phyloP scores from a whole-genome alignment of 2,329 filamentous ascomycete genomes.

The Phaeophleospora eucalypticola region DNA sequence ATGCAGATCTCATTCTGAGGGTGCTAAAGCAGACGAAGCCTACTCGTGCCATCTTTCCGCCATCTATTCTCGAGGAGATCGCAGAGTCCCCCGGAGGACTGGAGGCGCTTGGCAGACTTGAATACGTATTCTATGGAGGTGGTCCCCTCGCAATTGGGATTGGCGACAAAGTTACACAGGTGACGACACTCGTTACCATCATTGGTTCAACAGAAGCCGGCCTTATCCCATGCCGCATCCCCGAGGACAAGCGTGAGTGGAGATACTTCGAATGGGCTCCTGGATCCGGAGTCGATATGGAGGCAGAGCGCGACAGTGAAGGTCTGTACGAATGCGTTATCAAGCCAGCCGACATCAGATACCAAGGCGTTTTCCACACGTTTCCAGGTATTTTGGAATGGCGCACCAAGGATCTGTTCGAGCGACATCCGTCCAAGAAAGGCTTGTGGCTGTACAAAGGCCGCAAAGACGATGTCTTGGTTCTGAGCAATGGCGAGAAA shows the following conservation, averaged over 20 bases:
- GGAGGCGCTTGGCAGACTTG: slow-evolving; percentile 10
- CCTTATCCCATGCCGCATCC: slow-evolving; percentile 16
- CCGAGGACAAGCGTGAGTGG: slow-evolving; percentile 18
- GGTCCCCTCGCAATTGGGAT: slow-evolving; percentile 15
- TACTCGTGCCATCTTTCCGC: slow-evolving; percentile 7
- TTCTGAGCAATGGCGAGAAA: slow-evolving; percentile 30
- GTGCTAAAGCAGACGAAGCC: slow-evolving; percentile 11
- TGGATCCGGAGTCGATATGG: slow-evolving; percentile 14
- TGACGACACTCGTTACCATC: slow-evolving; percentile 8
- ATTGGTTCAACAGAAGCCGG: slow-evolving; percentile 20
- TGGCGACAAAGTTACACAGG: slow-evolving; percentile 12
- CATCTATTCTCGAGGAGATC: slow-evolving; percentile 18
- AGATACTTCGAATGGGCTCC: slow-evolving; percentile 23
- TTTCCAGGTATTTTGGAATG: slow-evolving; percentile 33
- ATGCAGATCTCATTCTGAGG: slow-evolving; percentile 11
- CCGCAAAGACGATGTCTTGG: slow-evolving; percentile 29
- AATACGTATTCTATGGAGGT: slow-evolving; percentile 18
- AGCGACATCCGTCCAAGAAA: slow-evolving; percentile 25
- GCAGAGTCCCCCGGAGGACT: slow-evolving; percentile 13
- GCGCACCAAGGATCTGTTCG: slow-evolving; percentile 34
- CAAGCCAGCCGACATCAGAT: slow-evolving; percentile 14
- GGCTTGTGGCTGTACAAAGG: slow-evolving; percentile 26
- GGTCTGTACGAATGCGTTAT: slow-evolving; percentile 37
- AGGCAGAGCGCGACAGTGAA: slow-evolving; percentile 9
- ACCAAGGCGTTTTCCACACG: slow-evolving; percentile 25